Evolutionary conservation across 169 alveolate genomes (phyloP), one percentile per base, ranked within the genome.

Genomic region (Sarcocystis neurona): DNA sequence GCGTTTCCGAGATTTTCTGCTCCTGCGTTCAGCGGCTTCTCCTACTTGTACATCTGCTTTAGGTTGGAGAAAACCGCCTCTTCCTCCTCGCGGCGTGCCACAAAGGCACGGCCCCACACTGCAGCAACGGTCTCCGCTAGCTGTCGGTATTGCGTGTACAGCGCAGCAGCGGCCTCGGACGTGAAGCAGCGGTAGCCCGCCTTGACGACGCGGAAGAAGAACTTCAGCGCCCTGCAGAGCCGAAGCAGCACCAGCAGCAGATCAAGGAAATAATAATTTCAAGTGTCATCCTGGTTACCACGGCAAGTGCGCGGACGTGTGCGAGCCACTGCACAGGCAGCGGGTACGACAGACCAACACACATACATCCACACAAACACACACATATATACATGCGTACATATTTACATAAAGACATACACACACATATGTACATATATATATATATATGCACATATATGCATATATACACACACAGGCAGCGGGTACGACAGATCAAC

Each of bases 71-170:
- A 63, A 44, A 63, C 2, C 46, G 46, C 34, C 10, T 41, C 82
- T 39, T 72, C 82, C 10, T 72, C 82, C 56, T 72, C 39, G 60
- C 56, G 23, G 50, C 82, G 46, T 30, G 32, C 82, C 60, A 72
- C 48, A 12, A 44, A 39, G 27, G 82, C 32, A 32, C 39, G 32
- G 39, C 5, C 3, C 37, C 34, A 1, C 23, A 32, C 27, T 72
- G 41, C 56, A 20, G 46, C 56, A 39, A 44, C 39, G 18, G 37
- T 30, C 82, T 72, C 46, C n/a, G 43, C 34, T 20, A 63, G 75
- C 0, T 39, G 46, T 44, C 34, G n/a, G 43, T 63, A 63, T 18
- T 63, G 75, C 43, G 75, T 63, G 75, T 32, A 63, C 1, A 63
- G 75, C 3, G 75, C n/a, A 23, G 34, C 43, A 30, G 75, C 75